phyloP scores from a whole-genome alignment of 2,329 filamentous ascomycete species.

The Talaromyces sp. region DNA sequence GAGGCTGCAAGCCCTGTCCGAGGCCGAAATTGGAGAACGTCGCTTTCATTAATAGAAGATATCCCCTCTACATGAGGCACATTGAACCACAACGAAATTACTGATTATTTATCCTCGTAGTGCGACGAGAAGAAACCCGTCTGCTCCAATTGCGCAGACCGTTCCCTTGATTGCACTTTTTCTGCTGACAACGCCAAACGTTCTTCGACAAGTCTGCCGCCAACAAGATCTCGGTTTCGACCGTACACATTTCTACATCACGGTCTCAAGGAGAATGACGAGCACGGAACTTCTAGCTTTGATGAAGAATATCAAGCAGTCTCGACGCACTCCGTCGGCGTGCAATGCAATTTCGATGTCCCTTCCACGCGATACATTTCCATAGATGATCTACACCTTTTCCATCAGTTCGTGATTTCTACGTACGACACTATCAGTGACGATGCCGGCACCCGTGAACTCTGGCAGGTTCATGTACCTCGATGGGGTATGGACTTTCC shows the following conservation, averaged over 20 bases:
- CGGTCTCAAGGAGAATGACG: neutral
- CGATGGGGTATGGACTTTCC: constrained; percentile 31
- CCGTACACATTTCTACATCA: neutral
- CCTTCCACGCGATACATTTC: neutral
- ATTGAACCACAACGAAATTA: no score
- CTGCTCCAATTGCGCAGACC: constrained; percentile 9
- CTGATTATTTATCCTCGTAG: neutral
- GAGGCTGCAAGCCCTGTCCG: no score
- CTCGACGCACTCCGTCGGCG: neutral
- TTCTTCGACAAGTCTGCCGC: neutral
- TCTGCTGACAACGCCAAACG: neutral
- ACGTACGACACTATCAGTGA: constrained; percentile 9
- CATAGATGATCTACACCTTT: constrained; percentile 1
- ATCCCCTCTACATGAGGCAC: no score
- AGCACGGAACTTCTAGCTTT: neutral
- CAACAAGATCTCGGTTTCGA: neutral
- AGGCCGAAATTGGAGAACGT: no score
- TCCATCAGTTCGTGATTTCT: constrained; percentile 7
- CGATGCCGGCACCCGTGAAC: constrained; percentile 14
- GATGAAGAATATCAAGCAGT: neutral
- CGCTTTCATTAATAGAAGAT: no score
- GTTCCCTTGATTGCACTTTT: constrained; percentile 6
- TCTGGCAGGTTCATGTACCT: constrained; percentile 33
- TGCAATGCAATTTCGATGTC: neutral
- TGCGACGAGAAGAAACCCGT: constrained; percentile 13